These are phyloP conservation scores for Penicillium samsonianum DNA, from an alignment of 495 filamentous ascomycete species.

Conservation along the genomic window DNA sequence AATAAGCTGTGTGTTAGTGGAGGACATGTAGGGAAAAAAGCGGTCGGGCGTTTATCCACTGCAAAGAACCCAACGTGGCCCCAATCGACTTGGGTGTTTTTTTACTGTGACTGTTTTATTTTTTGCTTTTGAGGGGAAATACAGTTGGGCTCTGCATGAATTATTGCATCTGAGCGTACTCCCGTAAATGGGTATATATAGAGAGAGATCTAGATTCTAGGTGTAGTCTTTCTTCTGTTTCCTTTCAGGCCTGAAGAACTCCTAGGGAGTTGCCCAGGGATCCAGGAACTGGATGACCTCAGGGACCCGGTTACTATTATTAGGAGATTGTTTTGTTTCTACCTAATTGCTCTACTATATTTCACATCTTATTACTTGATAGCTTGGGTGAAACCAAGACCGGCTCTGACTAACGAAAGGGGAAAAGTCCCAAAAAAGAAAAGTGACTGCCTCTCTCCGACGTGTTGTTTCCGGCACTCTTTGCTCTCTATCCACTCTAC, in stretches of 20 bases:
- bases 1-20: conserved; percentile 8
- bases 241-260: neutral
- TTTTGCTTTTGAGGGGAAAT: neutral
- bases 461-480: conserved; percentile 6
- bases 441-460: conserved; percentile 12
- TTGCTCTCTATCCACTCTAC: conserved; percentile 10
- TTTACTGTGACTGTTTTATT: neutral
- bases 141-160: neutral
- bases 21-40: conserved; percentile 20
- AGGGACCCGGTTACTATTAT: neutral
- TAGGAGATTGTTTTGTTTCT: neutral
- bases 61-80: conserved; percentile 23
- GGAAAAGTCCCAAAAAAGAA: conserved; percentile 17
- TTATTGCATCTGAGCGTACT: neutral
- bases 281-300: neutral
- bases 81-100: conserved; percentile 23
- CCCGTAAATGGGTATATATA: neutral
- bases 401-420: conserved; percentile 25
- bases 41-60: conserved; percentile 21
- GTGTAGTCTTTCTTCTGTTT: neutral
- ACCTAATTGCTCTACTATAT: neutral
- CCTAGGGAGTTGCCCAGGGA: neutral
- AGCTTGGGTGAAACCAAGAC: neutral
- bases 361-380: neutral
- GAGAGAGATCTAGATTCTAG: neutral